phyloP scores from a whole-genome alignment of 192 early-diverging fungal genomes.

The Umbelopsis sp. region DNA sequence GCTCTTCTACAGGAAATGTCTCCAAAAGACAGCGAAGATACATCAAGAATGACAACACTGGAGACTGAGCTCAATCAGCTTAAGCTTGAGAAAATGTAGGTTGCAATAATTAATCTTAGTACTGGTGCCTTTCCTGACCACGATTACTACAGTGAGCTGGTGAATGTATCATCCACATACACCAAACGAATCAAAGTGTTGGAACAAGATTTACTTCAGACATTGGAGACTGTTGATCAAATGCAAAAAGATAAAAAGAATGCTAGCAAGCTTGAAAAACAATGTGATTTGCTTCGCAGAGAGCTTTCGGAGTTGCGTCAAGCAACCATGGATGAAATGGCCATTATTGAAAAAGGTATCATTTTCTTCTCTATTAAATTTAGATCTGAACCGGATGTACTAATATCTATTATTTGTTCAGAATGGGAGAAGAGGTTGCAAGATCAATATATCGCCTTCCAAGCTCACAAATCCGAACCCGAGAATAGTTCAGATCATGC shows the following conservation, averaged over 20 bases:
- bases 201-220: slow-evolving; percentile 36
- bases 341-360: slow-evolving; percentile 24
- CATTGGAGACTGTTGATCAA: slow-evolving; percentile 31
- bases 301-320: slow-evolving; percentile 16
- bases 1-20: slow-evolving; percentile 46
- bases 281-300: slow-evolving; percentile 20
- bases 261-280: background rate
- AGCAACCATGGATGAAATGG: slow-evolving; percentile 20
- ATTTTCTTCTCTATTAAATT: too few relatives aligned
- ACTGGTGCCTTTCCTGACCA: background rate
- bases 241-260: slow-evolving; percentile 30
- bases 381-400: background rate
- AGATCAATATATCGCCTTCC: background rate
- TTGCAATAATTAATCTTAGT: background rate
- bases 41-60: slow-evolving; percentile 26
- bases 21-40: slow-evolving; percentile 10
- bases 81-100: slow-evolving; percentile 31
- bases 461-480: background rate
- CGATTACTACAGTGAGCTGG: background rate
- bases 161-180: background rate
- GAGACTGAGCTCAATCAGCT: slow-evolving; percentile 33
- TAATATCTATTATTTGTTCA: background rate
- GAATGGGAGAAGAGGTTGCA: background rate
- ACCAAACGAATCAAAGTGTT: slow-evolving; percentile 16
- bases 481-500: background rate